These are phyloP conservation scores for Discostella stelligeroides DNA, from an alignment of 108 stramenopile species.

Conservation along the genomic window DNA sequence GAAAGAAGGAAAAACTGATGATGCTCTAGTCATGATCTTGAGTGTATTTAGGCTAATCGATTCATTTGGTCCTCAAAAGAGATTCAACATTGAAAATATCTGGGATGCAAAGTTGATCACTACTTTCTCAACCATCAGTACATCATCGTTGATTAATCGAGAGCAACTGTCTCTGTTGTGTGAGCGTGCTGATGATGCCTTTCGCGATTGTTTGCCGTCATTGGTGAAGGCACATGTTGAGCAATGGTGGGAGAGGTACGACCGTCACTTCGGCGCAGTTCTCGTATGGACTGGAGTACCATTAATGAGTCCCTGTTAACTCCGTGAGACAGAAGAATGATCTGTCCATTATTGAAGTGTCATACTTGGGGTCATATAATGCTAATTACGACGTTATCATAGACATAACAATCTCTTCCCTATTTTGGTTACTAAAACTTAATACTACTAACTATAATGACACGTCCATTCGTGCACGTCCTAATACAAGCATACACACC, in stretches of 20 bases:
- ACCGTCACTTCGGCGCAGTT: not conserved
- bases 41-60: constrained; percentile 49
- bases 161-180: constrained; percentile 31
- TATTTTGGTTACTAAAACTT: too few species aligned
- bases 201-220: constrained; percentile 6
- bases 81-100: constrained; percentile 24
- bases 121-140: constrained; percentile 15
- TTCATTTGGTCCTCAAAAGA: constrained; percentile 9
- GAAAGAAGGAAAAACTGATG: constrained; percentile 58
- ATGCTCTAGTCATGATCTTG: constrained; percentile 59
- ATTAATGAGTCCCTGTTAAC: not conserved
- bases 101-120: constrained; percentile 50
- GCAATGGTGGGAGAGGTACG: not conserved
- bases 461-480: too few species aligned
- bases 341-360: too few species aligned
- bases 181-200: constrained; percentile 22
- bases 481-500: too few species aligned
- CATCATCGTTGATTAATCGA: constrained; percentile 22
- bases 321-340: too few species aligned
- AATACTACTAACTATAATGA: too few species aligned
- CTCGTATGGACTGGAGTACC: constrained; percentile 12
- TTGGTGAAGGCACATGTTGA: not conserved
- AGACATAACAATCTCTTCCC: too few species aligned
- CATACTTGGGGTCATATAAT: too few species aligned
- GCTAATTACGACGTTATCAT: too few species aligned